phyloP scores from a whole-genome alignment of 2,329 filamentous ascomycete species.

The Cadophora malorum region DNA sequence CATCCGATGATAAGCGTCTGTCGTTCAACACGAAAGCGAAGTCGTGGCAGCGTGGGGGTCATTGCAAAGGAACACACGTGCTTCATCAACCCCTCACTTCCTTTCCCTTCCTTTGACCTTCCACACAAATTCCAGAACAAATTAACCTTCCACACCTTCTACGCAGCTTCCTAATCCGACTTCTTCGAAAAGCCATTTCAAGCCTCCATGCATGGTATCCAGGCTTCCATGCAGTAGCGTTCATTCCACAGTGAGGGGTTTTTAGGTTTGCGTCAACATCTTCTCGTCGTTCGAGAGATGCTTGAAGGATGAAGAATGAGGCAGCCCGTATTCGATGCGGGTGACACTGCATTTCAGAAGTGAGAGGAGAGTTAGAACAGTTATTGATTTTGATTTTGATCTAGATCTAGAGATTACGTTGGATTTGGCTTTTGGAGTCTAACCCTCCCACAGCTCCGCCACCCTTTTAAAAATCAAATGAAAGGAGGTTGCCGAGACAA shows the following conservation, averaged over 20 bases:
- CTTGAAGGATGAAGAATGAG: not conserved
- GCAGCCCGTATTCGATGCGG: not conserved
- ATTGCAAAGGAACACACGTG: not conserved
- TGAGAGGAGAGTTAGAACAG: no score
- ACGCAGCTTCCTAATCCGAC: slow-evolving; percentile 9
- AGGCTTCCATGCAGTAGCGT: slow-evolving; percentile 5
- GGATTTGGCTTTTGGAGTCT: not conserved
- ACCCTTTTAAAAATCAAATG: not conserved
- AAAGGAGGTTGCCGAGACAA: not conserved
- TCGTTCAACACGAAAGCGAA: slow-evolving; percentile 3
- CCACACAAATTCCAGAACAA: not conserved
- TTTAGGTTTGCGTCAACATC: not conserved
- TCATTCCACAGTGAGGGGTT: not conserved
- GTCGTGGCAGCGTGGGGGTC: not conserved
- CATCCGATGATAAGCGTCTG: slow-evolving; percentile 3
- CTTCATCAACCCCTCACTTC: slow-evolving; percentile 6
- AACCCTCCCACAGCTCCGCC: not conserved
- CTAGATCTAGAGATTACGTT: no score
- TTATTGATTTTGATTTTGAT: no score
- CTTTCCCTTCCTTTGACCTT: not conserved
- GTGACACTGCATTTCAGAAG: no score
- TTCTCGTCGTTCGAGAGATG: not conserved
- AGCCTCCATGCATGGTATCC: not conserved
- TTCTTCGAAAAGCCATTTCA: not conserved
- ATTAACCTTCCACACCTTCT: slow-evolving; percentile 9